Conservation (phyloP, 1,284 basidiomycete species). For the Cryptococcus depauperatus region DNA sequence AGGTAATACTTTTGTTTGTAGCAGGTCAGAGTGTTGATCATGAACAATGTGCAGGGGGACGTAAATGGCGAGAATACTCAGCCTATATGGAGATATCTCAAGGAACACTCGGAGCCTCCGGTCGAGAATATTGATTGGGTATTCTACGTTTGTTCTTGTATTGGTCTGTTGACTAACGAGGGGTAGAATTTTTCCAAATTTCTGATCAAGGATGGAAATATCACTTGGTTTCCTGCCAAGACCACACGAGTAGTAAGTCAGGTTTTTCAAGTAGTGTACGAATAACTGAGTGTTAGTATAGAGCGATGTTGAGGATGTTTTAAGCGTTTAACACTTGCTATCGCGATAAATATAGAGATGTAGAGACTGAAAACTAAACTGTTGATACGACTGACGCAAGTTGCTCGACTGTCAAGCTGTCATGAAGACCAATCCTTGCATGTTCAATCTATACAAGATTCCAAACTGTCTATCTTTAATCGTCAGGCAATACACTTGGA, state of each 20-base stretch:
- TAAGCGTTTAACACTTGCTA: conserved; percentile 3
- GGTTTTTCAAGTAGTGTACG: not conserved
- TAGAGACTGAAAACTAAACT: too few species aligned
- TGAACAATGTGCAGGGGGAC: conserved; percentile 33
- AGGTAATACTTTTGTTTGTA: conserved; percentile 35
- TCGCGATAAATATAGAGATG: too few species aligned
- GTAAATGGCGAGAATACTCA: conserved; percentile 49
- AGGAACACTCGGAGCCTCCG: conserved; percentile 36
- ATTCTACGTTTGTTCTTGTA: not conserved
- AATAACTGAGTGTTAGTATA: conserved; percentile 9
- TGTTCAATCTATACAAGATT: too few species aligned
- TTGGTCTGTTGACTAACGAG: not conserved
- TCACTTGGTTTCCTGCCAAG: conserved; percentile 48
- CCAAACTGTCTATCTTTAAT: too few species aligned
- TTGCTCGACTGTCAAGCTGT: too few species aligned
- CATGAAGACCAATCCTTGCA: too few species aligned
- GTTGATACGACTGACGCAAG: too few species aligned
- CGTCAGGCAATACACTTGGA: too few species aligned
- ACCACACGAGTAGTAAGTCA: conserved; percentile 44
- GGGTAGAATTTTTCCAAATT: conserved; percentile 47
- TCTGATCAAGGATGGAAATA: conserved; percentile 48
- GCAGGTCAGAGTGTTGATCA: not conserved
- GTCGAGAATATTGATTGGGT: conserved; percentile 45
- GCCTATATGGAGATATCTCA: conserved; percentile 49
- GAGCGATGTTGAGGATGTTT: conserved; percentile 33